Conservation (phyloP, 2,329 filamentous ascomycete genomes). For the Aspergillus hiratsukae region DNA sequence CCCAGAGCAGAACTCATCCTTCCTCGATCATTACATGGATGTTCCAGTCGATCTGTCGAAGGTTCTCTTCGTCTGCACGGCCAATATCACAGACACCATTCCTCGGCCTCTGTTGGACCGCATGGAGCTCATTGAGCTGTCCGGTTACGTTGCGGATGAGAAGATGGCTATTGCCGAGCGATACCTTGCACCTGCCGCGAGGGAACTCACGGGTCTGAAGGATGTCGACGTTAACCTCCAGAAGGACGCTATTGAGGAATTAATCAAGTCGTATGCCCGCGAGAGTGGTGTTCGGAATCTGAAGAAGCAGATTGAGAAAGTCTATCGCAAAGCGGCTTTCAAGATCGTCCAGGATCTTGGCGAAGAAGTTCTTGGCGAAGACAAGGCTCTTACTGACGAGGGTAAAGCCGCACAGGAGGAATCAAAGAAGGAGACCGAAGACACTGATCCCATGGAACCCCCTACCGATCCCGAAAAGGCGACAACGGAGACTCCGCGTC, state of each 20-base stretch:
- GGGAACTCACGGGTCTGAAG: conserved; percentile 85
- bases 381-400: conserved; percentile 76
- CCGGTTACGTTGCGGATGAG: conserved; percentile 94
- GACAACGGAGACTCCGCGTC: conserved; percentile 58
- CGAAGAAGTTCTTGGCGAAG: conserved; percentile 75
- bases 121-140: conserved; percentile 96
- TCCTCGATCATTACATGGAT: conserved; percentile 98
- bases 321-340: conserved; percentile 92
- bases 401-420: conserved; percentile 74
- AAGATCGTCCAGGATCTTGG: conserved; percentile 96
- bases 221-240: conserved; percentile 84
- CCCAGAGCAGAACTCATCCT: conserved; percentile 94
- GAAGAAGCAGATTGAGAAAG: conserved; percentile 99
- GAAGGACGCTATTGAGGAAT: conserved; percentile 83
- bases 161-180: conserved; percentile 97
- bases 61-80: conserved; percentile 96
- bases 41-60: conserved; percentile 96
- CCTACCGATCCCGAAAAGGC: conserved; percentile 41
- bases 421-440: conserved; percentile 51
- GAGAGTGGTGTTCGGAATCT: conserved; percentile 96
- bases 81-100: conserved; percentile 98
- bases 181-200: conserved; percentile 90
- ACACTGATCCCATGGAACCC: conserved; percentile 59
- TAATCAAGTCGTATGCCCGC: conserved; percentile 97
- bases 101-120: conserved; percentile 88